Conservation (phyloP, 1,284 basidiomycete genomes). For the Rhodotorula sp. region DNA sequence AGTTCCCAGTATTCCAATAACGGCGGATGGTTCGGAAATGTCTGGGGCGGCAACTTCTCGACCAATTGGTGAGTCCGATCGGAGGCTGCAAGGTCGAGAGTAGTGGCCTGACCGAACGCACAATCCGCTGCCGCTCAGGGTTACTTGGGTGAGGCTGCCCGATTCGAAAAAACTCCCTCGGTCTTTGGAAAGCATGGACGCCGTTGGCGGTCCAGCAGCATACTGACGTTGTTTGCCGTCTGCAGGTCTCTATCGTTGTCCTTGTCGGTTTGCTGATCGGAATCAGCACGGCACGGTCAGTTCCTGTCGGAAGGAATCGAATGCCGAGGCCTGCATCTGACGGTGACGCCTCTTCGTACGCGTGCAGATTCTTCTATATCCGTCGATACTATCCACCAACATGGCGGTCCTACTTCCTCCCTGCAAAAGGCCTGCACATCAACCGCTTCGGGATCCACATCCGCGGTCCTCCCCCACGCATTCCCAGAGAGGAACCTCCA, state of each 20-base stretch:
- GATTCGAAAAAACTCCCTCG: not conserved
- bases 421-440: slow-evolving; percentile 23
- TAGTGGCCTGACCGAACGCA: not conserved
- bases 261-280: slow-evolving; percentile 21
- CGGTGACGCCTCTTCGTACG: not conserved
- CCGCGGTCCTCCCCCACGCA: slow-evolving; percentile 13
- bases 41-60: slow-evolving; percentile 5
- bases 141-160: slow-evolving; percentile 9
- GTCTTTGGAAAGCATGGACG: not conserved
- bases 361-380: slow-evolving; percentile 33
- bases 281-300: slow-evolving; percentile 17
- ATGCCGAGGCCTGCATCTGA: not conserved
- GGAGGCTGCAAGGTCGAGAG: not conserved
- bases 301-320: not conserved
- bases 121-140: not conserved
- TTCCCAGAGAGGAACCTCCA: slow-evolving; percentile 2
- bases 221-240: too few species aligned
- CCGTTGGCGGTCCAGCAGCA: too few species aligned
- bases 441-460: slow-evolving; percentile 20
- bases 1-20: not conserved
- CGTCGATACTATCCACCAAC: slow-evolving; percentile 24
- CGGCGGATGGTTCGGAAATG: not conserved
- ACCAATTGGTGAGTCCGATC: slow-evolving; percentile 1
- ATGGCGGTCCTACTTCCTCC: slow-evolving; percentile 32
- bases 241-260: slow-evolving; percentile 22